Base-by-base conservation (phyloP, 108 stramenopile genomes). In the Skeletonema marinoi region DNA sequence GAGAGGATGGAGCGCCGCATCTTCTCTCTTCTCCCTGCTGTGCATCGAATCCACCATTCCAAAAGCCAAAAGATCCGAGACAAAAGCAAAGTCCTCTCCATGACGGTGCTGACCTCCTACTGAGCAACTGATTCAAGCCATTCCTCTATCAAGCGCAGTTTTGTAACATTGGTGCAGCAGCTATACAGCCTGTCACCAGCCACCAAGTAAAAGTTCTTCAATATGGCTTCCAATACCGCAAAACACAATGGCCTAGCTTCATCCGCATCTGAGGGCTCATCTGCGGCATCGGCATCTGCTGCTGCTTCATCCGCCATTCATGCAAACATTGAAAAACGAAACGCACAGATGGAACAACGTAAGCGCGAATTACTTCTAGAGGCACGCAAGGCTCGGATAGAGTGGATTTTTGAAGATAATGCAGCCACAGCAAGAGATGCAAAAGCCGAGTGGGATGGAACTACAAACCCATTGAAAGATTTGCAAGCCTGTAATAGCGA, bases 351-450 rank as follows among this genome's bases (percentile, higher is more conserved):
- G 33, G 68, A 79, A 29, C 82, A 86, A 17, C 88, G 94, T 10
- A 91, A 91, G 67, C 73, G 80, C n/a, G 78, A 88, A 66, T 71
- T 95, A 21, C 72, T 95, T 42, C 9, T 86, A 12, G 79, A 91
- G 56, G 91, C 94, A 6, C 82, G 94, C 29, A 66, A 66, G 6
- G 76, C 87, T 60, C 88, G 94, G 10, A 63, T 90, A 13, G 71
- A 81, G 21, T 95, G 94, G 94, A 82, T 92, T 29, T 80, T 75
- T 29, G 48, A 48, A 12, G 82, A 48, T 16, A 65, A 51, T 32
- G 17, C 14, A 38, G 30, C 56, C 31, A 33, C 39, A 56, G 32
- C 12, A 25, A 56, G 54, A 10, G 54, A 25, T 21, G 54, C 19
- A 29, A 51, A 65, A 35, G 21, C 70, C 63, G 25, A 35, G 10